Evolutionary conservation across 495 filamentous ascomycete genomes (phyloP).

Genomic region (Aspergillus steynii): DNA sequence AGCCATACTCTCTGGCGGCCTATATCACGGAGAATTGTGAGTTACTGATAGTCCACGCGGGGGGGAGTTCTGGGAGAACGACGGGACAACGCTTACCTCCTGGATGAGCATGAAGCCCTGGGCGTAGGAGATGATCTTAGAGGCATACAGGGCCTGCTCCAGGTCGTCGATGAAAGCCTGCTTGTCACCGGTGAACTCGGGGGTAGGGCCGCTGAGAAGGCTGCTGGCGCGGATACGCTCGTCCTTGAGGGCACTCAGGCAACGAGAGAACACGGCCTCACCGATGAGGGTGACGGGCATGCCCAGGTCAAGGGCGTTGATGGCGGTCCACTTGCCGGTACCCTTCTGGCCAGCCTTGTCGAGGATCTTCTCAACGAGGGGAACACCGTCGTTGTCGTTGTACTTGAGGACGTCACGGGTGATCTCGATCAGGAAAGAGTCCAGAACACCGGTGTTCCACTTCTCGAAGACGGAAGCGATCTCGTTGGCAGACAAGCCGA

Average conservation of each 20-base stretch:
- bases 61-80: background rate
- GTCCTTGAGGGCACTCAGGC: conserved; percentile 88
- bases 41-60: background rate
- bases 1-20: conserved; percentile 92
- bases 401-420: conserved; percentile 96
- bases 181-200: conserved; percentile 84
- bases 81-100: conserved; percentile 63
- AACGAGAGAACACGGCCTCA: conserved; percentile 93
- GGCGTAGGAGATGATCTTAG: conserved; percentile 99
- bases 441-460: conserved; percentile 98
- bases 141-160: conserved; percentile 97
- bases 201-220: conserved; percentile 74
- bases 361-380: conserved; percentile 97
- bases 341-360: conserved; percentile 99
- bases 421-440: conserved; percentile 99
- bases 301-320: conserved; percentile 96
- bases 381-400: conserved; percentile 87
- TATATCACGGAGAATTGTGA: conserved; percentile 25
- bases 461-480: conserved; percentile 91
- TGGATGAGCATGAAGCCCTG: conserved; percentile 99
- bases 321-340: conserved; percentile 99
- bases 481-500: conserved; percentile 81
- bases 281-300: conserved; percentile 99
- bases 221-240: conserved; percentile 84
- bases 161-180: conserved; percentile 92